Percentiles rank a stretch among this genome's conserved stretches.
Conservation (phyloP, 2,329 filamentous ascomycete genomes). For the Xylaria sp. region DNA sequence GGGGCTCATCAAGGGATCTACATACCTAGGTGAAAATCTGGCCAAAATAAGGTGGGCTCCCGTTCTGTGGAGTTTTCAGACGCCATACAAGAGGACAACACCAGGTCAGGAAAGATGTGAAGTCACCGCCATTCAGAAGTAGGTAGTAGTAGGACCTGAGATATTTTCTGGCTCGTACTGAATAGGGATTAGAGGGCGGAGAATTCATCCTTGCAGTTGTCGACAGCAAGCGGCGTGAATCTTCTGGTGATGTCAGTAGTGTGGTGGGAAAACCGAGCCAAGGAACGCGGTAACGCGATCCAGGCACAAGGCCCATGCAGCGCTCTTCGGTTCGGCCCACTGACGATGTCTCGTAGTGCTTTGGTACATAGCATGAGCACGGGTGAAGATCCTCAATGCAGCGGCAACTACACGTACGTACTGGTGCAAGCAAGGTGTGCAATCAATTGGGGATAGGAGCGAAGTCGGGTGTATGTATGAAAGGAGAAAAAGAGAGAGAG, state of each 20-base stretch:
- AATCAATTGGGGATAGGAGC: neutral
- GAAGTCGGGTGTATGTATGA: no score
- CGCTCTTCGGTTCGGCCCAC: constrained; percentile 18
- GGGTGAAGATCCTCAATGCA: constrained; percentile 7
- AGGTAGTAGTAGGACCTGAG: constrained; percentile 1
- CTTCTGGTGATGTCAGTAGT: constrained; percentile 9
- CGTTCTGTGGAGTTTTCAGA: neutral
- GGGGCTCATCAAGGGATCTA: neutral
- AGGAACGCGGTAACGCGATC: constrained; percentile 9
- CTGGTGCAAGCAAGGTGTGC: neutral
- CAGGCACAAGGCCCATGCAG: constrained; percentile 5
- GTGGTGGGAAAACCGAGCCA: neutral
- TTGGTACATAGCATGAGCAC: neutral
- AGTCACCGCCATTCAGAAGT: constrained; percentile 2
- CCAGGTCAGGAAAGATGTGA: no score
- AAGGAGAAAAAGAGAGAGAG: no score
- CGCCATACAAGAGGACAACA: no score
- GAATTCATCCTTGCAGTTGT: neutral
- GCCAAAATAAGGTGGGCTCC: constrained; percentile 1
- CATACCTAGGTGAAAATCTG: neutral
- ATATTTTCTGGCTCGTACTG: constrained; percentile 7
- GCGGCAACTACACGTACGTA: neutral
- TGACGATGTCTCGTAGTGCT: constrained; percentile 8
- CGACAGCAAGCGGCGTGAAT: neutral
- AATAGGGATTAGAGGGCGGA: constrained; percentile 6